A percentile compares a stretch with the other conserved stretches of the same genome.
phyloP scores from a whole-genome alignment of 345 rosid genomes.

The Eucalyptus fibrosa region DNA sequence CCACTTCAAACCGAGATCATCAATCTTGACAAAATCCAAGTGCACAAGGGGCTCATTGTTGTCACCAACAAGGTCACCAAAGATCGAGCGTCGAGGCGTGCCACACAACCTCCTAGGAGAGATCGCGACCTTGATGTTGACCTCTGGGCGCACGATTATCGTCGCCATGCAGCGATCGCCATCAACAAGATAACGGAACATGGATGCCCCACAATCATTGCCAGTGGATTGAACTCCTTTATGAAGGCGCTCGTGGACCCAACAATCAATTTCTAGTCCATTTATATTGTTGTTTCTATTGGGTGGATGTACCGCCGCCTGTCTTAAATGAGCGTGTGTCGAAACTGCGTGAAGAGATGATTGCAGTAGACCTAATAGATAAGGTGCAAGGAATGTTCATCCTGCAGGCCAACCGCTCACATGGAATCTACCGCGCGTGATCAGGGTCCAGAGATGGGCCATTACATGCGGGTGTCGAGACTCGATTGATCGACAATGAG shows the following conservation, averaged over 20 bases:
- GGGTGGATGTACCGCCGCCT: conserved; percentile 15
- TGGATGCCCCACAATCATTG: conserved; percentile 8
- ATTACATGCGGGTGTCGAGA: background rate
- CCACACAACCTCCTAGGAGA: conserved; percentile 22
- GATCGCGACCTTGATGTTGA: conserved; percentile 1
- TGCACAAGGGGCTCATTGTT: background rate
- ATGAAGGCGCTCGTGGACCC: conserved; percentile 2
- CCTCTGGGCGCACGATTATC: conserved; percentile 3
- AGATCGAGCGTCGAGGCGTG: conserved; percentile 9
- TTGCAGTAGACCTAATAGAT: background rate
- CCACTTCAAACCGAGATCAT: no score
- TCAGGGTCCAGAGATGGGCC: conserved; percentile 24
- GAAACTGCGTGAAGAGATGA: conserved; percentile 17
- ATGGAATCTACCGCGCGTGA: conserved; percentile 7
- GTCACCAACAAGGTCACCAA: conserved; percentile 19
- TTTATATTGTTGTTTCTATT: conserved; percentile 15
- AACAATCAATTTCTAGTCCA: background rate
- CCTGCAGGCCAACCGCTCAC: background rate
- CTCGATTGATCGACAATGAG: background rate
- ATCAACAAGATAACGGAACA: background rate
- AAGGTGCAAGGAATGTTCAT: background rate
- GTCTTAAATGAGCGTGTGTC: conserved; percentile 5
- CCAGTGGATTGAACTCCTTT: conserved; percentile 18
- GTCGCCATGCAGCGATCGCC: background rate
- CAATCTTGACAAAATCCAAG: no score